Evolutionary conservation across 192 early-diverging fungal species (phyloP).

Genomic region (Coemansia sp.): DNA sequence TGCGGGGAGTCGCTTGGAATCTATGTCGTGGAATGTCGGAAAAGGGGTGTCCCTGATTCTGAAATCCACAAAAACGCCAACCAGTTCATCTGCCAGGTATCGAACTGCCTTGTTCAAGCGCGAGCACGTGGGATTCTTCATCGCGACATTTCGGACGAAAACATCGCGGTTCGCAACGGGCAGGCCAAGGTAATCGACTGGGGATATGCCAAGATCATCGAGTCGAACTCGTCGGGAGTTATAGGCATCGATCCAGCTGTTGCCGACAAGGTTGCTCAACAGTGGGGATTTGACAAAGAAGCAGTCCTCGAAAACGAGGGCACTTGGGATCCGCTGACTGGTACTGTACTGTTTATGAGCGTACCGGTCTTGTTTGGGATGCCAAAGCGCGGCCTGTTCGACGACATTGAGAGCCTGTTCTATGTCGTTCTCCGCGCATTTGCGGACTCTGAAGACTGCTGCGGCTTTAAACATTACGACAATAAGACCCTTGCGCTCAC

Average conservation of each 20-base stretch:
- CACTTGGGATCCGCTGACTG: neutral
- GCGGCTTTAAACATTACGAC: no score
- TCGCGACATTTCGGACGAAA: no score
- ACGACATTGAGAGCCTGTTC: neutral
- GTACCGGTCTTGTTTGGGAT: neutral
- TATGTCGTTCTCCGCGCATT: neutral
- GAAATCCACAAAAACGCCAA: neutral
- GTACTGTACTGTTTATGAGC: neutral
- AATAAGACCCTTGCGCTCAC: no score
- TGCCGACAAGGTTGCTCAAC: no score
- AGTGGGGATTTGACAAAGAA: no score
- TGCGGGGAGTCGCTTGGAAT: neutral
- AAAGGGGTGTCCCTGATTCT: neutral
- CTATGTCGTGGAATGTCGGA: neutral
- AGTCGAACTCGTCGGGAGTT: no score
- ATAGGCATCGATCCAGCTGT: no score
- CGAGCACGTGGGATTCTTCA: no score
- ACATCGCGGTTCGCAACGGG: no score
- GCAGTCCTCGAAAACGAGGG: neutral
- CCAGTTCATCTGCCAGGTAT: neutral
- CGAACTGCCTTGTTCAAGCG: no score
- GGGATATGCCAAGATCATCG: no score
- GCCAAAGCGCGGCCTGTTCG: neutral
- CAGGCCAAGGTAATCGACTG: no score
- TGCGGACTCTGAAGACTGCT: neutral